A percentile compares a stretch with the other conserved stretches of the same genome.
Conservation (phyloP, 176 grass and related monocot species). For the Chrysopogon serrulatus region DNA sequence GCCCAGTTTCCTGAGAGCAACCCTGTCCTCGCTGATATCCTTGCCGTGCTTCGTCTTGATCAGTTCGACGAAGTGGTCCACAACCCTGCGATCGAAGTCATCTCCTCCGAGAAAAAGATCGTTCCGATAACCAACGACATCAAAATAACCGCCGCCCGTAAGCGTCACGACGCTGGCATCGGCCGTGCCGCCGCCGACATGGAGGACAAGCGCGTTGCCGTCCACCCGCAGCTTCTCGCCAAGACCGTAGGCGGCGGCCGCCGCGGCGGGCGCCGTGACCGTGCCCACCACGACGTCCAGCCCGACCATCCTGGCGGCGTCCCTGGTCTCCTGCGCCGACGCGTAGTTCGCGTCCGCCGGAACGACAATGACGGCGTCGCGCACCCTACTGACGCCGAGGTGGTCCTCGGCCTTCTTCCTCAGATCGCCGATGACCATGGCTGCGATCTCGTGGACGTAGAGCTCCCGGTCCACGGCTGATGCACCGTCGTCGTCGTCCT, state of each 20-base stretch:
- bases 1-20: neutral
- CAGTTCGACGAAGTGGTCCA: neutral
- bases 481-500: too few relatives aligned
- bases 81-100: neutral
- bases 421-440: neutral
- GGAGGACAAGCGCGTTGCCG: neutral
- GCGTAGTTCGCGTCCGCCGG: neutral
- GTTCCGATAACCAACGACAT: neutral
- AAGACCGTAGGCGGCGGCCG: neutral
- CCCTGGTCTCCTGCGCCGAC: neutral
- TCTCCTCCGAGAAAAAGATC: constrained; percentile 19
- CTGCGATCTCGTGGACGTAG: neutral
- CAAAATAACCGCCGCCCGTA: neutral
- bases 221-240: neutral
- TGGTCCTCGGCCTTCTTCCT: neutral
- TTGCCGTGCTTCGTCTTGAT: neutral
- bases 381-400: neutral
- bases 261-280: neutral
- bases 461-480: neutral
- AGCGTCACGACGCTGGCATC: neutral
- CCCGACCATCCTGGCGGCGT: neutral
- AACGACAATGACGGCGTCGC: neutral
- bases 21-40: neutral
- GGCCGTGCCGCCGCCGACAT: constrained; percentile 12
- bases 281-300: neutral